phyloP scores from a whole-genome alignment of 2,329 filamentous ascomycete genomes.

The Sporothrix curviconia region DNA sequence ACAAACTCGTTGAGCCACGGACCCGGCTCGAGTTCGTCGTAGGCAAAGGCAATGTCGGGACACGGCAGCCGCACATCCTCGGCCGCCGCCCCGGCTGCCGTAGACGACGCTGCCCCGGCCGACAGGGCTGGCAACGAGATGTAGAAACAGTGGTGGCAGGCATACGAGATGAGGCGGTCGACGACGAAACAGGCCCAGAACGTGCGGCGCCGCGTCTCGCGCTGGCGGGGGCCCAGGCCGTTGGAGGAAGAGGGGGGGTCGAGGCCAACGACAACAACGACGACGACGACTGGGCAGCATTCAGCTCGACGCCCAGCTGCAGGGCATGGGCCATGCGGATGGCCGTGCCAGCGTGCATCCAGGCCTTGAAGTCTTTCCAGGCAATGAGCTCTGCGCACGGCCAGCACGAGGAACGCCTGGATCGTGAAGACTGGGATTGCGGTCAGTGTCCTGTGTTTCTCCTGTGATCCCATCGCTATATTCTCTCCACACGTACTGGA shows the following conservation, averaged over 20 bases:
- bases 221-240: constrained; percentile 9
- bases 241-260: no score
- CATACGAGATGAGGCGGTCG: constrained; percentile 10
- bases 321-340: constrained; percentile 24
- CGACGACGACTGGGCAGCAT: not conserved
- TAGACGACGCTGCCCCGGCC: not conserved
- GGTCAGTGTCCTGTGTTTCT: no score
- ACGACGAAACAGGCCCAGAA: constrained; percentile 16
- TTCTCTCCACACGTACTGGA: not conserved
- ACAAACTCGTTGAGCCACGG: constrained; percentile 3
- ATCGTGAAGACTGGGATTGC: not conserved
- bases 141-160: constrained; percentile 7
- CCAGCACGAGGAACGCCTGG: not conserved
- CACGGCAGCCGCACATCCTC: not conserved
- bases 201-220: constrained; percentile 10
- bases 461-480: no score
- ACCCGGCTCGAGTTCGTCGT: not conserved
- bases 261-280: not conserved
- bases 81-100: not conserved
- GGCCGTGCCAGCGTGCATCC: constrained; percentile 10
- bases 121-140: not conserved
- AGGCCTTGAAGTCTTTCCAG: constrained; percentile 6
- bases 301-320: constrained; percentile 18
- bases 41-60: not conserved
- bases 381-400: not conserved